These are phyloP conservation scores for Saccharum officinarum DNA, from an alignment of 176 grass and related monocot genomes.

Conservation along the genomic window DNA sequence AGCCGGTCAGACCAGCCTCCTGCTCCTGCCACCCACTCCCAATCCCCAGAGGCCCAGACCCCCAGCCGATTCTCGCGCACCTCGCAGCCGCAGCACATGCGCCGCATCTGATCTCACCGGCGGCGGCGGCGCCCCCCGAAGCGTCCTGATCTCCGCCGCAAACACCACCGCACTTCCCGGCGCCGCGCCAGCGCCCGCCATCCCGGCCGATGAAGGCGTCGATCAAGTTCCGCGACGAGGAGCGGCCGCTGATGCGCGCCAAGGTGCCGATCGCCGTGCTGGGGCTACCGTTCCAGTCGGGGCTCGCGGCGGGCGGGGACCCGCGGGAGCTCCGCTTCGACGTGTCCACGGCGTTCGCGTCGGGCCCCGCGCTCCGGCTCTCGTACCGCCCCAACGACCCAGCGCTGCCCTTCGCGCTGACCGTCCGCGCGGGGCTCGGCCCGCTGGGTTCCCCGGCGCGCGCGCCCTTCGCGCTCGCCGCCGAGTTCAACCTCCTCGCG, in stretches of 20 bases:
- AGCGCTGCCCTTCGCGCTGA: constrained; percentile 57
- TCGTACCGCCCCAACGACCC: constrained; percentile 78
- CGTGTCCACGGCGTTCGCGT: constrained; percentile 60
- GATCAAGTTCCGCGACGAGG: constrained; percentile 82
- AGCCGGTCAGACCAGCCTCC: neutral
- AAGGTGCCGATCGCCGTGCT: constrained; percentile 82
- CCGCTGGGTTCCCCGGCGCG: constrained; percentile 55
- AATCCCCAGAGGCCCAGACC: neutral
- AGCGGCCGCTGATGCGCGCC: constrained; percentile 65
- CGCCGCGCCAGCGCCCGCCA: neutral
- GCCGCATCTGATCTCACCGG: neutral
- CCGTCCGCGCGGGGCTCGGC: constrained; percentile 60
- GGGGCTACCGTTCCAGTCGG: constrained; percentile 76
- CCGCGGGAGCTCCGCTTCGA: constrained; percentile 71
- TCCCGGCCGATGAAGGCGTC: constrained; percentile 68
- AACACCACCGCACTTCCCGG: neutral
- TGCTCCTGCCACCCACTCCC: neutral
- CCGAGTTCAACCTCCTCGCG: constrained; percentile 65
- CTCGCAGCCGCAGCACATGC: neutral
- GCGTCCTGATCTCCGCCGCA: neutral
- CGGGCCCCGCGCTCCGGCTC: constrained; percentile 58
- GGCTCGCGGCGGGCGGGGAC: constrained; percentile 61
- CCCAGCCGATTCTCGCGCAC: neutral
- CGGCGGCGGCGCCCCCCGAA: constrained; percentile 16
- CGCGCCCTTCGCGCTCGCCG: constrained; percentile 73